Conservation (phyloP, 208 protist species). For the Crithidia acanthocephali region DNA sequence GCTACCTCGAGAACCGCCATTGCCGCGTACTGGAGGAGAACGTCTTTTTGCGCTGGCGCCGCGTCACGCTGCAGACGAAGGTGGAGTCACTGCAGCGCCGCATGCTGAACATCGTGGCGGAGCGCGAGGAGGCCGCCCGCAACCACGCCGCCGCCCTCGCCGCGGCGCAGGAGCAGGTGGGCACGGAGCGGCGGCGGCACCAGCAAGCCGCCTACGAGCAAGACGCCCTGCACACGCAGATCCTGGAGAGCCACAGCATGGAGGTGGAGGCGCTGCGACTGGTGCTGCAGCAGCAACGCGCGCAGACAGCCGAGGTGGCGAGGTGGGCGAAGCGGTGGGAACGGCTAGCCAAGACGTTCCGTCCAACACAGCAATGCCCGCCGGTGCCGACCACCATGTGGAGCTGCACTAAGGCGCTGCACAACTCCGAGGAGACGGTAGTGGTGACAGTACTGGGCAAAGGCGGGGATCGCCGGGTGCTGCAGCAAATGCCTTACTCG, state of each 20-base stretch:
- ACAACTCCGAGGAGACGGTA: conserved; percentile 53
- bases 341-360: conserved; percentile 81
- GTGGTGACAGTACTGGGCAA: conserved; percentile 19
- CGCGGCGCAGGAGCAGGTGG: conserved; percentile 33
- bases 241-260: conserved; percentile 66
- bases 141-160: conserved; percentile 19
- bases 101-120: conserved; percentile 37
- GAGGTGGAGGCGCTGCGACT: conserved; percentile 56
- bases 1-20: conserved; percentile 39
- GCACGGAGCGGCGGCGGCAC: conserved; percentile 14
- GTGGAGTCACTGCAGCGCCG: conserved; percentile 41
- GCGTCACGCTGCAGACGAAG: conserved; percentile 48
- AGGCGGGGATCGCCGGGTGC: conserved; percentile 6
- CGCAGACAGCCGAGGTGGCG: conserved; percentile 26
- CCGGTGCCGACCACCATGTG: conserved; percentile 43
- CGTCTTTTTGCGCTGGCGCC: conserved; percentile 77
- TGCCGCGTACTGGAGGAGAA: conserved; percentile 49
- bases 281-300: conserved; percentile 43
- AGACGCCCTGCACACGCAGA: conserved; percentile 63
- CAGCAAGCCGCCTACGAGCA: conserved; percentile 29
- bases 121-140: conserved; percentile 4
- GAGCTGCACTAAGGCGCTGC: conserved; percentile 32
- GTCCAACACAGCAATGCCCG: conserved; percentile 39
- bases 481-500: conserved; percentile 29
- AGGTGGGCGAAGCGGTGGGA: conserved; percentile 68